phyloP scores from a whole-genome alignment of 441 rosid species.

The Brassica hybrid region DNA sequence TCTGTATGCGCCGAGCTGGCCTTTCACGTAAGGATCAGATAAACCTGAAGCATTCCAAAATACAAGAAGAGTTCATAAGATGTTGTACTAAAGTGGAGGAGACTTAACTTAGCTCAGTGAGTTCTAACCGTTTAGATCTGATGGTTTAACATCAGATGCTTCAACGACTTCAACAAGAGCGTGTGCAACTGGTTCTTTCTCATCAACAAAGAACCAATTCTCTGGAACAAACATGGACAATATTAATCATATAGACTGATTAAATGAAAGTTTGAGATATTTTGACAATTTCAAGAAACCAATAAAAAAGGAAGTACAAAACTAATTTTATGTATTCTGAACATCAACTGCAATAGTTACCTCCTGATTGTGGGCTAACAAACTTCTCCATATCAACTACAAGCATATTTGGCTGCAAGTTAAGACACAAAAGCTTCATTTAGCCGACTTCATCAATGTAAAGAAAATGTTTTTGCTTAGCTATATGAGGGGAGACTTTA shows the following conservation, averaged over 20 bases:
- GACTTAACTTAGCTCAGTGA: neutral
- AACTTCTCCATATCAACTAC: too few species aligned
- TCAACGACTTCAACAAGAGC: constrained; percentile 84
- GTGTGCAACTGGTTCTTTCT: constrained; percentile 74
- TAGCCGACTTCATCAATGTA: neutral
- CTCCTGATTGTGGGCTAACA: constrained; percentile 39
- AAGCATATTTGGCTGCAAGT: constrained; percentile 92
- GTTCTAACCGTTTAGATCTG: constrained; percentile 79
- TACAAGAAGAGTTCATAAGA: constrained; percentile 11
- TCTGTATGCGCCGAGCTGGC: too few species aligned
- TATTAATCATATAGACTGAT: too few species aligned
- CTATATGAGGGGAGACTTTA: constrained; percentile 38
- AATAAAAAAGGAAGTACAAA: neutral
- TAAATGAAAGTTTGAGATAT: too few species aligned
- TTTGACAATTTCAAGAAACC: neutral
- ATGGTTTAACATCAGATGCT: constrained; percentile 83
- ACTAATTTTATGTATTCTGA: neutral
- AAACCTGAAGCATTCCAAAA: constrained; percentile 61
- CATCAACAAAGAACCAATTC: constrained; percentile 84
- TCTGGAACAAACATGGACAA: constrained; percentile 48
- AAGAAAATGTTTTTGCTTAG: neutral
- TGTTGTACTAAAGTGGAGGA: neutral
- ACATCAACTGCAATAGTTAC: constrained; percentile 36
- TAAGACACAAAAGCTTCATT: constrained; percentile 8
- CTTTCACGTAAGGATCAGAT: constrained; percentile 91